Conservation (phyloP, 106 monocot species). For the Hemerocallis citrina region DNA sequence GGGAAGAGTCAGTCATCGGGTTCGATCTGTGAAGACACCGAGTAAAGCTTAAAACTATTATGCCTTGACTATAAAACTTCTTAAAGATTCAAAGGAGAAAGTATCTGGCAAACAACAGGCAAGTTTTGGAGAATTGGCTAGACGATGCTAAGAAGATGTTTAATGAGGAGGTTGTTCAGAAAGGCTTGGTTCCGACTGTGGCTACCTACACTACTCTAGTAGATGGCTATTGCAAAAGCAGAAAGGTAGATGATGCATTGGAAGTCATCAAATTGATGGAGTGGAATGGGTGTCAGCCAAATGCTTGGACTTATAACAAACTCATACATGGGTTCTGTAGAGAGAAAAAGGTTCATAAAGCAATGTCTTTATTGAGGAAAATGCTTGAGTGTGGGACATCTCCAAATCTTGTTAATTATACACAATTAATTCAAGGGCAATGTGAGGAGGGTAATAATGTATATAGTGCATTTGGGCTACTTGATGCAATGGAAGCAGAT, state of each 20-base stretch:
- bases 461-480: slow-evolving; percentile 15
- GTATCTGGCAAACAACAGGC: too few relatives aligned
- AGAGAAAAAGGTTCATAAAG: slow-evolving; percentile 13
- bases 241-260: slow-evolving; percentile 8
- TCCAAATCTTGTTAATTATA: slow-evolving; percentile 23
- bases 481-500: slow-evolving; percentile 12
- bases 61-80: too few relatives aligned
- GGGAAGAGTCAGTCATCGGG: too few relatives aligned
- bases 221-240: slow-evolving; percentile 6
- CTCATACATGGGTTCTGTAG: slow-evolving; percentile 13
- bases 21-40: too few relatives aligned
- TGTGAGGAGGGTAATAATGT: slow-evolving; percentile 18
- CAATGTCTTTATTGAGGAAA: slow-evolving; percentile 21
- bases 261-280: slow-evolving; percentile 14
- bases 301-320: slow-evolving; percentile 15
- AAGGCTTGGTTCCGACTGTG: slow-evolving; percentile 11
- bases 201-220: slow-evolving; percentile 13
- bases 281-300: slow-evolving; percentile 6
- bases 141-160: slow-evolving; percentile 13
- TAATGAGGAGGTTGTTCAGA: slow-evolving; percentile 7
- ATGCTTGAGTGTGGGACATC: slow-evolving; percentile 5
- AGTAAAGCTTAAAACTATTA: too few relatives aligned
- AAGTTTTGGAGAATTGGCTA: slow-evolving; percentile 2
- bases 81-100: too few relatives aligned
- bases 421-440: slow-evolving; percentile 15